Conservation (phyloP, 768 basidiomycete species). For the Lactarius evosmus region DNA sequence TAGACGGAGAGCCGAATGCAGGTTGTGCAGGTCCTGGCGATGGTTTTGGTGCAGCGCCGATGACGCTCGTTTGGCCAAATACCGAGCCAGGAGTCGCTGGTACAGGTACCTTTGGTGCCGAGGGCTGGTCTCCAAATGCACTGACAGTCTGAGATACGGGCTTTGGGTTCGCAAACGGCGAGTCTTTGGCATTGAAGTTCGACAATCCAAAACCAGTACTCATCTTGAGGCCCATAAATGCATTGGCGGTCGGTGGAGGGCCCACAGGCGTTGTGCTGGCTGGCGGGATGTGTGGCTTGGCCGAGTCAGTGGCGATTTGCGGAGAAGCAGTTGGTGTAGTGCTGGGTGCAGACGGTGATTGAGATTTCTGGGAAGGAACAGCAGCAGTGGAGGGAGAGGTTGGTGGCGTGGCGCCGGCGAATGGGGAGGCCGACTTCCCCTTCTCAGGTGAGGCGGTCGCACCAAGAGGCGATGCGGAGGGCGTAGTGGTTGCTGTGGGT, state of each 20-base stretch:
- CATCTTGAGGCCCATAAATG: conserved; percentile 26
- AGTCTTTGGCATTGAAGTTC: conserved; percentile 27
- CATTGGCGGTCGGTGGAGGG: conserved; percentile 25
- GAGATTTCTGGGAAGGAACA: background rate
- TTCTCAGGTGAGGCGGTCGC: background rate
- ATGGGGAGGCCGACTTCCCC: background rate
- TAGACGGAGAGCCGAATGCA: conserved; percentile 37
- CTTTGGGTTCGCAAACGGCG: conserved; percentile 31
- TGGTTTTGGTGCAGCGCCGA: conserved; percentile 5
- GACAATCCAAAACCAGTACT: conserved; percentile 22
- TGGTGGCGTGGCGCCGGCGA: conserved; percentile 3
- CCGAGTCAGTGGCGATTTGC: background rate
- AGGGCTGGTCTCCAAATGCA: conserved; percentile 15
- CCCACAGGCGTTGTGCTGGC: conserved; percentile 31
- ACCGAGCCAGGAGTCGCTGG: conserved; percentile 35
- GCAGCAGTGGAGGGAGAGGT: background rate
- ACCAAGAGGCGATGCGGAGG: conserved; percentile 15
- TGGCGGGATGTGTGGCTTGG: background rate
- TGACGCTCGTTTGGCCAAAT: conserved; percentile 36
- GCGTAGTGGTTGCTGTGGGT: conserved; percentile 19
- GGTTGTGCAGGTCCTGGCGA: conserved; percentile 39
- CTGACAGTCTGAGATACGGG: conserved; percentile 23
- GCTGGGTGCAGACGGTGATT: background rate
- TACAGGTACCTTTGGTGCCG: conserved; percentile 30
- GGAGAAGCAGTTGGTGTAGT: conserved; percentile 11